Evolutionary conservation across 2,329 filamentous ascomycete species (phyloP).

Genomic region (Exophiala aquamarina): DNA sequence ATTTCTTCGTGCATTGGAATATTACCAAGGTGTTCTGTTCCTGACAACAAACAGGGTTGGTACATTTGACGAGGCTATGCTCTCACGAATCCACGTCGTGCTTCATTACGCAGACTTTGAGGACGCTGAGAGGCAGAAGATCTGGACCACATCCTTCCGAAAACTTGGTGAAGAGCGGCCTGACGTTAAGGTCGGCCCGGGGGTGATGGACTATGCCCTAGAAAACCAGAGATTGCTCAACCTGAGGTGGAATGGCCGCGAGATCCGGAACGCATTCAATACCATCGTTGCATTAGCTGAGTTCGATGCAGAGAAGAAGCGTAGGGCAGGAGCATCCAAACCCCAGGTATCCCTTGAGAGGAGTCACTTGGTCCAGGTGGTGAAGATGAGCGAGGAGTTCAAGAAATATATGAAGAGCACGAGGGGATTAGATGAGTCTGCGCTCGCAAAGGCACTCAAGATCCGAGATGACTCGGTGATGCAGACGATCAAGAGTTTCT

Average conservation of each 20-base stretch:
- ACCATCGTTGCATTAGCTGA: slow-evolving; percentile 52
- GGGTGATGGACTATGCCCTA: slow-evolving; percentile 1
- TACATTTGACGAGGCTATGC: slow-evolving; percentile 38
- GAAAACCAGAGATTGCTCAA: neutral
- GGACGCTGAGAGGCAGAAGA: slow-evolving; percentile 25
- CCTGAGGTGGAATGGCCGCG: slow-evolving; percentile 6
- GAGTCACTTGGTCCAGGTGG: slow-evolving; percentile 5
- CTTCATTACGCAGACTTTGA: slow-evolving; percentile 34
- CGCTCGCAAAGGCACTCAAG: slow-evolving; percentile 2
- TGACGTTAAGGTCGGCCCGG: slow-evolving; percentile 3
- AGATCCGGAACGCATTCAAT: slow-evolving; percentile 31
- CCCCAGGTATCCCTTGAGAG: neutral
- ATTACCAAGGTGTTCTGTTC: slow-evolving; percentile 41
- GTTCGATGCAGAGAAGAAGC: slow-evolving; percentile 41
- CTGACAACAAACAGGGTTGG: slow-evolving; percentile 40
- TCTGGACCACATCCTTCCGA: slow-evolving; percentile 33
- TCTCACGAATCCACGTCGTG: slow-evolving; percentile 36
- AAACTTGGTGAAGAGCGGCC: slow-evolving; percentile 11
- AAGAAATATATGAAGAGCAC: slow-evolving; percentile 9
- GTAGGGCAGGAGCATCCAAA: neutral
- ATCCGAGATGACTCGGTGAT: neutral
- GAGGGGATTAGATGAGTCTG: neutral
- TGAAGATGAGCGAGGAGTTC: slow-evolving; percentile 7
- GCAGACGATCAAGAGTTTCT: neutral
- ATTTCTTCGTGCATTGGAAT: slow-evolving; percentile 41